These are phyloP conservation scores for Neoboletus brunneissimus DNA, from an alignment of 768 basidiomycete species.

Conservation along the genomic window DNA sequence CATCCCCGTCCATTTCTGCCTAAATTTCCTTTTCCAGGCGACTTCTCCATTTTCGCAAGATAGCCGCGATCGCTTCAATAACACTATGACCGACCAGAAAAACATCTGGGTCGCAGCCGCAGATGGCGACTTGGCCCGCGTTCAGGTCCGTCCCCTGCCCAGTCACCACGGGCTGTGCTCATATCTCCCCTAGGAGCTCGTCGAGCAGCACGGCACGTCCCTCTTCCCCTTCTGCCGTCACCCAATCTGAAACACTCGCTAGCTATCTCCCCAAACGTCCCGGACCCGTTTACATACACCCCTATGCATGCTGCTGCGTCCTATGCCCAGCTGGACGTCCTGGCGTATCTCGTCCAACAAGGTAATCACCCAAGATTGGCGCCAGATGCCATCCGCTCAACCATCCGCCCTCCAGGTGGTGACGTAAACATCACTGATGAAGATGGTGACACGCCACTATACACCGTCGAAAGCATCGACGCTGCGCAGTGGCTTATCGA, in stretches of 20 bases:
- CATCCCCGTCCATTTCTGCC: constrained; percentile 9
- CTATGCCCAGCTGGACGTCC: constrained; percentile 73
- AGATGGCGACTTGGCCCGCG: constrained; percentile 80
- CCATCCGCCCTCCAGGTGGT: constrained; percentile 51
- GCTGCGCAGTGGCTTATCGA: constrained; percentile 78
- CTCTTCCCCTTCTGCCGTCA: constrained; percentile 21
- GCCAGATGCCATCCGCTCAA: neutral
- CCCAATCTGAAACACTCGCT: constrained; percentile 31
- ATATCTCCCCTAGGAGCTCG: constrained; percentile 44
- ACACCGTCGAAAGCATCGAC: constrained; percentile 79
- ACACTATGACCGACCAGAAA: constrained; percentile 35
- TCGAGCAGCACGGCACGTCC: constrained; percentile 56
- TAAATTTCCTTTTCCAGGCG: constrained; percentile 25
- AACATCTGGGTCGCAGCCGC: constrained; percentile 95
- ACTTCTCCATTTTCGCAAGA: constrained; percentile 10
- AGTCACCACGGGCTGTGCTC: neutral
- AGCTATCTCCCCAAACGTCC: constrained; percentile 67
- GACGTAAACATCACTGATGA: constrained; percentile 82
- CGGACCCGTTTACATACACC: constrained; percentile 74
- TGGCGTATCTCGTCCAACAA: constrained; percentile 74
- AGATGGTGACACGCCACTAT: constrained; percentile 91
- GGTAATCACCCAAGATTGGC: constrained; percentile 39
- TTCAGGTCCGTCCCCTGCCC: constrained; percentile 50
- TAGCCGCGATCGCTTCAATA: constrained; percentile 19
- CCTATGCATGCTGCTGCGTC: constrained; percentile 96